Percentiles rank a stretch among this genome's conserved stretches.
Conservation (phyloP, 169 alveolate genomes). For the Cryptosporidium sp. region DNA sequence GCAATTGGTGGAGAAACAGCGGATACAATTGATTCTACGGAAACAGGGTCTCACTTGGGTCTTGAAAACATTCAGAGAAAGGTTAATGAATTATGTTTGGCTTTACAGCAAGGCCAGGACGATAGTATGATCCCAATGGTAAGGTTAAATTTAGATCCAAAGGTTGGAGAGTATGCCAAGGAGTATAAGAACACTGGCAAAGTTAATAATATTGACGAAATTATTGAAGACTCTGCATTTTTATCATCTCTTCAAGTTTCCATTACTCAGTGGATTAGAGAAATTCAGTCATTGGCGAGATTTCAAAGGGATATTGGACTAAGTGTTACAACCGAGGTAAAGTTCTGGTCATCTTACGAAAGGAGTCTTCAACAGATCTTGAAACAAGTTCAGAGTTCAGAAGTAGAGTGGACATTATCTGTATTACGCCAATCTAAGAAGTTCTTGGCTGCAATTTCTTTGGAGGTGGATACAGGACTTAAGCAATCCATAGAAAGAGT, state of each 20-base stretch:
- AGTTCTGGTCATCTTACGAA: constrained; percentile 89
- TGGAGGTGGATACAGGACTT: constrained; percentile 94
- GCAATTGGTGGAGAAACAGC: constrained; percentile 31
- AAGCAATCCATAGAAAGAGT: constrained; percentile 91
- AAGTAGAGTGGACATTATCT: constrained; percentile 91
- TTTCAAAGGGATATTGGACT: constrained; percentile 83
- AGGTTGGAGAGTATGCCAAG: constrained; percentile 84
- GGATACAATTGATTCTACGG: not conserved
- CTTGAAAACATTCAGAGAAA: constrained; percentile 79
- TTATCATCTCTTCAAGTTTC: constrained; percentile 81
- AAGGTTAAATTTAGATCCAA: constrained; percentile 88
- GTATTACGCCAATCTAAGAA: constrained; percentile 90
- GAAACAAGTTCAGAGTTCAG: constrained; percentile 86
- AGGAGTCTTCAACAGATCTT: constrained; percentile 86
- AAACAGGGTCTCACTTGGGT: constrained; percentile 40
- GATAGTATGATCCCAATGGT: constrained; percentile 93
- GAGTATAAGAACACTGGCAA: constrained; percentile 80
- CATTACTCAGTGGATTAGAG: constrained; percentile 86
- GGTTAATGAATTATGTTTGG: constrained; percentile 88
- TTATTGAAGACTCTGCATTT: constrained; percentile 72
- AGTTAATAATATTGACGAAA: constrained; percentile 77
- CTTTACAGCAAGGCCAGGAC: constrained; percentile 91
- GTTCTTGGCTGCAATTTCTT: constrained; percentile 91
- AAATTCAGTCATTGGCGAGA: constrained; percentile 84
- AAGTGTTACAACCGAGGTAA: constrained; percentile 86